Evolutionary conservation across 2,329 filamentous ascomycete genomes (phyloP).

Genomic region (Cladosporium sphaerospermum): DNA sequence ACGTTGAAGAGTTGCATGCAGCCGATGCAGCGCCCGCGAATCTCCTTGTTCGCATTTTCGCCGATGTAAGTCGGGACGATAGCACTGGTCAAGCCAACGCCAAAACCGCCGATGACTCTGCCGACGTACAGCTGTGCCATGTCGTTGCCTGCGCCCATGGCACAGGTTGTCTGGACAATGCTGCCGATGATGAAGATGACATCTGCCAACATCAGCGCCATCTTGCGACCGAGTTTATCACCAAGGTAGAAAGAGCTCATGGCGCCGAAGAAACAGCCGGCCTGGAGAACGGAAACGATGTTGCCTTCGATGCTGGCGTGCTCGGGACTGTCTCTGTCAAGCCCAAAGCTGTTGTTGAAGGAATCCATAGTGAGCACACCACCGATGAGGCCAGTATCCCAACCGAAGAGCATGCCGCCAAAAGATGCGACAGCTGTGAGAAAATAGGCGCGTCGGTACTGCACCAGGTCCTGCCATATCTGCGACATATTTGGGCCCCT

Average conservation of each 20-base stretch:
- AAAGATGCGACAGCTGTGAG: conserved; percentile 39
- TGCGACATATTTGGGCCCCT: conserved; percentile 28
- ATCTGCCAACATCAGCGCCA: conserved; percentile 37
- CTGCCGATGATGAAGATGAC: conserved; percentile 39
- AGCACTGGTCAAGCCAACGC: conserved; percentile 38
- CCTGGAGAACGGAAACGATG: conserved; percentile 40
- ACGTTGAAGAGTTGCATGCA: conserved; percentile 31
- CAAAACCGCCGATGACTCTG: conserved; percentile 39
- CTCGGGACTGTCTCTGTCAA: conserved; percentile 27
- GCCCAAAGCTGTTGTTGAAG: conserved; percentile 37
- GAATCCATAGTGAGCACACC: conserved; percentile 39
- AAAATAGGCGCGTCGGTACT: conserved; percentile 35
- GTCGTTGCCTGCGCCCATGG: conserved; percentile 26
- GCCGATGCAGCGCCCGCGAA: conserved; percentile 26
- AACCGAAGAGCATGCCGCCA: conserved; percentile 26
- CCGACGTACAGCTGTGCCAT: conserved; percentile 38
- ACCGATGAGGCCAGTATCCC: conserved; percentile 28
- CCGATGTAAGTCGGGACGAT: conserved; percentile 41
- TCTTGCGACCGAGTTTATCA: conserved; percentile 37
- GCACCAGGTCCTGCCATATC: conserved; percentile 35
- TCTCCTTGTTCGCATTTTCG: conserved; percentile 39
- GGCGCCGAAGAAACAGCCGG: conserved; percentile 42
- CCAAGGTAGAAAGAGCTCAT: conserved; percentile 37
- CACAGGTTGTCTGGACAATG: conserved; percentile 36
- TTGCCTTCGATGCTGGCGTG: conserved; percentile 39